Conservation (phyloP, 2,329 filamentous ascomycete genomes). For the Leptodontidium sp. region DNA sequence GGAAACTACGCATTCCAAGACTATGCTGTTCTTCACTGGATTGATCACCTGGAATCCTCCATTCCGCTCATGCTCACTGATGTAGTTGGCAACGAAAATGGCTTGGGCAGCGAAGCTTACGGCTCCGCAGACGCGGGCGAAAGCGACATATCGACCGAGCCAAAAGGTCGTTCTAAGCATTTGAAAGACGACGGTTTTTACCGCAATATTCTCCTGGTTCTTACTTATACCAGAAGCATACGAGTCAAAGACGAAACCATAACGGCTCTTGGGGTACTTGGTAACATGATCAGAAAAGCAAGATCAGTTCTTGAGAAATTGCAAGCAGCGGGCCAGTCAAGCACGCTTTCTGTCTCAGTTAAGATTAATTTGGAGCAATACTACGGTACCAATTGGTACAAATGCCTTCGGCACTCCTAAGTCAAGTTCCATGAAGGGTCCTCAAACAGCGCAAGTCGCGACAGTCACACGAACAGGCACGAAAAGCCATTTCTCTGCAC, state of each 20-base stretch:
- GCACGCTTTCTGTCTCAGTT: background rate
- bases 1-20: conserved; percentile 45
- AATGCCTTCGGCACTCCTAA: conserved; percentile 50
- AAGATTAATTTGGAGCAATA: conserved; percentile 24
- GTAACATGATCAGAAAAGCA: conserved; percentile 20
- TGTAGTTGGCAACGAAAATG: background rate
- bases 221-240: conserved; percentile 20
- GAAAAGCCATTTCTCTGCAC: conserved; percentile 49
- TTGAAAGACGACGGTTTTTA: conserved; percentile 21
- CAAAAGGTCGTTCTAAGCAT: conserved; percentile 9
- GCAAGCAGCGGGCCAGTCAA: background rate
- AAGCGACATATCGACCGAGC: conserved; percentile 14
- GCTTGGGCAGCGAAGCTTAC: conserved; percentile 18
- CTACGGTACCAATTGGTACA: conserved; percentile 50
- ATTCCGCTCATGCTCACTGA: conserved; percentile 11
- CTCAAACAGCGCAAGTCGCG: conserved; percentile 40
- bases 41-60: conserved; percentile 36
- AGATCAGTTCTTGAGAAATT: conserved; percentile 23
- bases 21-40: conserved; percentile 45
- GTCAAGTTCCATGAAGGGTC: conserved; percentile 53
- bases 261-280: conserved; percentile 25
- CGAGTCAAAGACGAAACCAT: conserved; percentile 27
- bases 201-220: conserved; percentile 25
- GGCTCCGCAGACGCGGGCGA: background rate
- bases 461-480: conserved; percentile 49